phyloP scores from a whole-genome alignment of 805 yeast species.

The Metschnikowia lachancei region DNA sequence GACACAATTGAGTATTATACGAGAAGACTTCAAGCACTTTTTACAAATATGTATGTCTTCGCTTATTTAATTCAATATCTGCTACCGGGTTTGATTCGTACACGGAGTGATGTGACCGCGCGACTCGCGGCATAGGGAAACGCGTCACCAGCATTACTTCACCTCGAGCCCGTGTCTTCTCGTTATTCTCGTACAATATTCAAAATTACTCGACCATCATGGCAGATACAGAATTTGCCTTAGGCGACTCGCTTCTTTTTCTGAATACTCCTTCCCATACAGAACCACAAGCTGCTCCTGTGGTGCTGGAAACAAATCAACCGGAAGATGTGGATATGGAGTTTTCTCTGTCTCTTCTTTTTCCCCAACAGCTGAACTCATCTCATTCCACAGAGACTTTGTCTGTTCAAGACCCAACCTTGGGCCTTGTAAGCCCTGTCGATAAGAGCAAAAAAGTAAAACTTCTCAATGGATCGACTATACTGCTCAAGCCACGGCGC shows the following conservation, averaged over 20 bases:
- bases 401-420: not conserved
- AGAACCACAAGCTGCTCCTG: not conserved
- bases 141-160: not conserved
- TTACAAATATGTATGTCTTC: no score
- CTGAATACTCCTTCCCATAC: slow-evolving; percentile 1
- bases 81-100: not conserved
- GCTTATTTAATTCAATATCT: no score
- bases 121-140: not conserved
- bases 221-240: slow-evolving; percentile 17
- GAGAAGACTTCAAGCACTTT: no score
- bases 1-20: no score
- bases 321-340: not conserved
- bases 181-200: not conserved
- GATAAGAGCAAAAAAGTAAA: slow-evolving; percentile 9
- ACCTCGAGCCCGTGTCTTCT: not conserved
- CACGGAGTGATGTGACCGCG: not conserved
- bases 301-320: not conserved
- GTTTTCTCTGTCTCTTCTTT: slow-evolving; percentile 8
- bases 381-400: not conserved
- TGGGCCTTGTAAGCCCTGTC: not conserved
- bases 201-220: slow-evolving; percentile 2
- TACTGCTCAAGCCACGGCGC: slow-evolving; percentile 15
- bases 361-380: not conserved
- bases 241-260: slow-evolving; percentile 16
- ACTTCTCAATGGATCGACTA: slow-evolving; percentile 15